Evolutionary conservation across 2,329 filamentous ascomycete species (phyloP).

Genomic region (Penicillium nordicum): DNA sequence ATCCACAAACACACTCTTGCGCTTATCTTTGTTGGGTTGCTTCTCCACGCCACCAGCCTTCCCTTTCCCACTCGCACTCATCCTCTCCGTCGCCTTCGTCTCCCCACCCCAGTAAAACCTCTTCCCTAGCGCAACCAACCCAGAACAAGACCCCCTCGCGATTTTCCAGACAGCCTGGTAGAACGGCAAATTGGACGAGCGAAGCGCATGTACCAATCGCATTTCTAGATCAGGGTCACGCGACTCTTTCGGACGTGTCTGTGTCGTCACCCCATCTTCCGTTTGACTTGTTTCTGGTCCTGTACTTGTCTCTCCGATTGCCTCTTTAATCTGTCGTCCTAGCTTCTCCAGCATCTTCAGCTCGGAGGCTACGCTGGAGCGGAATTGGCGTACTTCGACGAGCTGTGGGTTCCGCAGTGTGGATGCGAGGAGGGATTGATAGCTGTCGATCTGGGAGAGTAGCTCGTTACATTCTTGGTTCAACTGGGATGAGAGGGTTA

Average conservation of each 20-base stretch:
- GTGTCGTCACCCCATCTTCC: conserved; percentile 17
- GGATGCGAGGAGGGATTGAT: conserved; percentile 42
- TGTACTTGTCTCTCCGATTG: background rate
- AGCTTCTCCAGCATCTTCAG: conserved; percentile 48
- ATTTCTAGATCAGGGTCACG: conserved; percentile 26
- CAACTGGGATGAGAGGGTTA: conserved; percentile 30
- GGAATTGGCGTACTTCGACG: conserved; percentile 52
- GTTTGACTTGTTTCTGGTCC: conserved; percentile 7
- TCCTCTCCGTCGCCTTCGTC: conserved; percentile 3
- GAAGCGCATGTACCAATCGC: conserved; percentile 53
- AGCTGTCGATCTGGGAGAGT: conserved; percentile 46
- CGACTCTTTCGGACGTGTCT: background rate
- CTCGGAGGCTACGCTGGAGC: conserved; percentile 48
- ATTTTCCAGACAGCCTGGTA: conserved; percentile 62
- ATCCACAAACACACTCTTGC: conserved; percentile 58
- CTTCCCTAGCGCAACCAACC: conserved; percentile 57
- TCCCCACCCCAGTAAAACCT: conserved; percentile 49
- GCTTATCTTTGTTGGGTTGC: conserved; percentile 39
- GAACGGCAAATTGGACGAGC: conserved; percentile 65
- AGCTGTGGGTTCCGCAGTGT: conserved; percentile 44
- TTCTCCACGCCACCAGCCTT: conserved; percentile 20
- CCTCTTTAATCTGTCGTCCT: conserved; percentile 22
- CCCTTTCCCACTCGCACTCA: conserved; percentile 6
- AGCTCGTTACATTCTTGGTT: conserved; percentile 40
- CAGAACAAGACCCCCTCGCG: conserved; percentile 54